Percentiles rank a stretch among this genome's conserved stretches.
Evolutionary conservation across 192 early-diverging fungal genomes (phyloP).

Genomic region (Umbelopsis isabellina): DNA sequence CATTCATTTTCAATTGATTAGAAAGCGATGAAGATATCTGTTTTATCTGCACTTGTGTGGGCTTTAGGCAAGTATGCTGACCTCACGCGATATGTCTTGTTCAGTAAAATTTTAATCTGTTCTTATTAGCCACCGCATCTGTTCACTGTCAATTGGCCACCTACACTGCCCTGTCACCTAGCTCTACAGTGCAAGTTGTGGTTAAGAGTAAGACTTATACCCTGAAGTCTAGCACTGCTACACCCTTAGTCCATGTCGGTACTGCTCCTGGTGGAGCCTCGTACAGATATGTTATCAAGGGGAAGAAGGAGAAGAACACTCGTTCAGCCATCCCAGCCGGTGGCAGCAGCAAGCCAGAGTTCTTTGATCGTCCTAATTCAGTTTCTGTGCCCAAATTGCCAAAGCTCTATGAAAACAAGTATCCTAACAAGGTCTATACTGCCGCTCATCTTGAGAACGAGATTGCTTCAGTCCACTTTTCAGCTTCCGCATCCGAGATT

Average conservation of each 20-base stretch:
- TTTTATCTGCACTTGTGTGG: background rate
- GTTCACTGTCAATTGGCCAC: slow-evolving; percentile 3
- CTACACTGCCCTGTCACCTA: background rate
- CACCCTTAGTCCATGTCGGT: slow-evolving; percentile 3
- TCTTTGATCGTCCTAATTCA: slow-evolving; percentile 8
- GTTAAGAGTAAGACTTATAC: slow-evolving; percentile 19
- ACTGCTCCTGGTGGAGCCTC: slow-evolving; percentile 13
- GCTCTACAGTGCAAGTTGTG: background rate
- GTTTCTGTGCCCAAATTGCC: slow-evolving; percentile 8
- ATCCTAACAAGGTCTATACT: slow-evolving; percentile 7
- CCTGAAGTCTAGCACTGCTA: background rate
- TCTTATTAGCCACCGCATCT: background rate
- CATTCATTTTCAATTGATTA: background rate
- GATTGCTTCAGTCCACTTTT: slow-evolving; percentile 10
- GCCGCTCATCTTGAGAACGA: slow-evolving; percentile 7
- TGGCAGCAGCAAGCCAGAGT: background rate
- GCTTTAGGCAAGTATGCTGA: background rate
- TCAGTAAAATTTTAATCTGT: background rate
- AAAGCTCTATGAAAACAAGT: slow-evolving; percentile 8
- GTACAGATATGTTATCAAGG: slow-evolving; percentile 12
- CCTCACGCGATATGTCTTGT: slow-evolving; percentile 6
- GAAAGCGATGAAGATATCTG: background rate
- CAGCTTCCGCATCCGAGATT: background rate
- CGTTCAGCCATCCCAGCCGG: slow-evolving; percentile 2
- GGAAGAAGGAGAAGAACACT: slow-evolving; percentile 4